phyloP scores from a whole-genome alignment of 1,284 basidiomycete genomes.

The Cutaneotrichosporon sp. region DNA sequence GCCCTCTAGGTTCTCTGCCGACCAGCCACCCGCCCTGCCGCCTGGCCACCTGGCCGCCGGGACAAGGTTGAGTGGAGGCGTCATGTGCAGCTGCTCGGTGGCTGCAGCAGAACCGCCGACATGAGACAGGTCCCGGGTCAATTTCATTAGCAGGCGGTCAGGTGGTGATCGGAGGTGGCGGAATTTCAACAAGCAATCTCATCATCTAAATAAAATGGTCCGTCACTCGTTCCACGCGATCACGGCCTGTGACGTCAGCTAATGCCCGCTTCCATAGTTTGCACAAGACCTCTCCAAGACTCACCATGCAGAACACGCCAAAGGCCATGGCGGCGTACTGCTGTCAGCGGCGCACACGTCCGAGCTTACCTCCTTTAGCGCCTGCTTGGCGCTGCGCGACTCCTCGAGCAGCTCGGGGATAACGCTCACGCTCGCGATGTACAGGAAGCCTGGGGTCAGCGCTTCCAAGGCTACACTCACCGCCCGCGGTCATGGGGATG shows the following conservation, averaged over 20 bases:
- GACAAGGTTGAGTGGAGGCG: background rate
- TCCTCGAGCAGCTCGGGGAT: slow-evolving; percentile 81
- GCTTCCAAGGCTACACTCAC: slow-evolving; percentile 44
- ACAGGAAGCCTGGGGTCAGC: slow-evolving; percentile 69
- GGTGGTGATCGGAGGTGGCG: background rate
- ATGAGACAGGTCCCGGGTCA: background rate
- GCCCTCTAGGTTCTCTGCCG: too few relatives aligned
- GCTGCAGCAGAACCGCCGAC: background rate
- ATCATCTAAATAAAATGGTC: background rate
- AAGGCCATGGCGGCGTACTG: slow-evolving; percentile 86
- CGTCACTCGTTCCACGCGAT: slow-evolving; percentile 74
- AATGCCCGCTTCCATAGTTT: too few relatives aligned
- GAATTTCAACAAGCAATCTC: slow-evolving; percentile 2
- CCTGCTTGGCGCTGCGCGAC: slow-evolving; percentile 79
- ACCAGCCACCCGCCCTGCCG: background rate
- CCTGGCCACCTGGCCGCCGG: background rate
- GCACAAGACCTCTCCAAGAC: slow-evolving; percentile 18
- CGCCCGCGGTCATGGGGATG: slow-evolving; percentile 81
- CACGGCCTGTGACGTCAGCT: slow-evolving; percentile 35
- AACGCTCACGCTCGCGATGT: slow-evolving; percentile 86
- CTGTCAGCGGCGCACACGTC: slow-evolving; percentile 10
- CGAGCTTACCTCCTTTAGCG: slow-evolving; percentile 70
- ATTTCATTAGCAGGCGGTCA: background rate
- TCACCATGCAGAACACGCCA: slow-evolving; percentile 82
- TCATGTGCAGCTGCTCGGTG: background rate